Evolutionary conservation across 352 stramenopile genomes (phyloP), one percentile per base, ranked within the genome.

Genomic region (Pythium myriotylum): DNA sequence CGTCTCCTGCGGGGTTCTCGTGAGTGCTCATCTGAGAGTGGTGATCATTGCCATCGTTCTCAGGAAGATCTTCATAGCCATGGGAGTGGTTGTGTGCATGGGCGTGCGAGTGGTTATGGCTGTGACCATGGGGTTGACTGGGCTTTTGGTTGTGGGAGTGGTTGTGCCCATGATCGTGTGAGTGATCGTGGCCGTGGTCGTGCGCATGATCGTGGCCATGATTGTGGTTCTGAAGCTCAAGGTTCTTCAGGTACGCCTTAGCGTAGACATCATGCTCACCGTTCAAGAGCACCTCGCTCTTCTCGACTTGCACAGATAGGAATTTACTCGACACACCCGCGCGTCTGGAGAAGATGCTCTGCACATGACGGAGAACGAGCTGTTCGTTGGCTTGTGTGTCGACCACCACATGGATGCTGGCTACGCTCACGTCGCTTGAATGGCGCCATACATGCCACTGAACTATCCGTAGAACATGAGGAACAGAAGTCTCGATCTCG

Each of bases 401-500:
- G 40, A 90, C 80, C 4, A 84, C 64, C 20, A 93, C 62, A 50
- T 89, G 76, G 26, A 93, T 56, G 26, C 78, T 82, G 4, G 72
- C 84, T 14, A 93, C 74, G 23, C 70, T 77, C 2, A 83, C 66
- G 20, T 86, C 75, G 46, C 82, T 86, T 23, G 81, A 68, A 48
- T 93, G 81, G 40, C 81, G 81, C 84, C 84, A 93, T 37, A 88
- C 74, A 68, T 93, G 81, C 84, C 84, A 93, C 47, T 81, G 74
- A 54, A 73, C 68, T 33, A 93, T 59, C 14, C 59, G 54, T 27
- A 83, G 40, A 0, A 93, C 69, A 2, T 75, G 77, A 10, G 68
- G 54, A 7, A 91, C 74, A 3, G 33, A 55, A 4, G 68, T 59
- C 57, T 77, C 67, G 3, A 93, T 59, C 20, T 90, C 76, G 24